Base-by-base conservation (phyloP, 768 basidiomycete genomes). In the Tylopilus cervinicoccineus region DNA sequence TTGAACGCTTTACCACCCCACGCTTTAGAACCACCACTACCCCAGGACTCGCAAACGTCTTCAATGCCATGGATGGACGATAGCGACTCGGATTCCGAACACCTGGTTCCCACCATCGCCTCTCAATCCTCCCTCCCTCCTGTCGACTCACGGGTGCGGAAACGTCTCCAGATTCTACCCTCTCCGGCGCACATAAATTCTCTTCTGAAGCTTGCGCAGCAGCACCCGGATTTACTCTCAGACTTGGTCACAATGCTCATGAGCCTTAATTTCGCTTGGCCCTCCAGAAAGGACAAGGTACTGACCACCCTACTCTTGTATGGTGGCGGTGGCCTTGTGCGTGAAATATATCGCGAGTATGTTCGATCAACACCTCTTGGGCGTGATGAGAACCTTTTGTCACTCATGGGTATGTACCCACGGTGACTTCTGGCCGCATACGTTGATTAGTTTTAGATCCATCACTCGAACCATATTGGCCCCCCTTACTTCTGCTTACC, bases 401-500 rank as follows among this genome's bases (percentile, higher is more conserved):
- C 69, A 2, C 52, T 76, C 22, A 68, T 60, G 48, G 75, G 77
- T 78, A 59, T 37, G 76, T 58, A 44, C 39, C 11, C 12, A 19
- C 9, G 22, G 27, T 33, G 11, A 45, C 27, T 31, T 50, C 32
- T 20, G 5, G 26, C 32, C 6, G n/a, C 45, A 29, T 11, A 10
- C 3, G 43, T 36, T 58, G 31, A 53, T 34, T 60, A 6, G 51
- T 13, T 45, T 14, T 47, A 77, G 83, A 83, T 50, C 65, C 75
- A 0, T 61, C 69, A 2, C 68, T 78, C 45, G 70, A 69, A 0
- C 22, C 65, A 0, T 65, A 72, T 10, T 93, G 88, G 81, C 76
- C 84, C 0, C 74, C 87, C 3, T 67, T 98, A 1, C 70, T 97
- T 8, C 77, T 96, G 47, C 77, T 94, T 8, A 76, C 80, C 2